Evolutionary conservation across 345 rosid species (phyloP).

Genomic region (Dipteronia dyeriana): DNA sequence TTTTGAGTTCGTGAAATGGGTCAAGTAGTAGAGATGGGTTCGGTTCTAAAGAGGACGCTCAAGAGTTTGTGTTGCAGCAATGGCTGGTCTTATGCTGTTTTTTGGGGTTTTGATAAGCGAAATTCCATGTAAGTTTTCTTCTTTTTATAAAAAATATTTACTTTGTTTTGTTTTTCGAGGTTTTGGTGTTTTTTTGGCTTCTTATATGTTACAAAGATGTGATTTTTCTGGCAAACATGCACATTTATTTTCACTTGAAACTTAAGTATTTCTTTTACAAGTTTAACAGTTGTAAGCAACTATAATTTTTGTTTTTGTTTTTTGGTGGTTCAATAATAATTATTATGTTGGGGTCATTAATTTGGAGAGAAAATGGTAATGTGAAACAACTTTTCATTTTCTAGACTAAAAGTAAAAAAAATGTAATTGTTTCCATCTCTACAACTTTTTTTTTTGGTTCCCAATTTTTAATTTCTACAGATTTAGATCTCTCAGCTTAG

Average conservation of each 20-base stretch:
- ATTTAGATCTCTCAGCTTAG: slow-evolving; percentile 13
- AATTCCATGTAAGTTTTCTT: slow-evolving; percentile 61
- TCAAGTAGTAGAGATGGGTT: slow-evolving; percentile 43
- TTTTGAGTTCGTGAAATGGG: slow-evolving; percentile 24
- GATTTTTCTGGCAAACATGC: slow-evolving; percentile 16
- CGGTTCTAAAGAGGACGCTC: slow-evolving; percentile 50
- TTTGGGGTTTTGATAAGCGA: slow-evolving; percentile 72
- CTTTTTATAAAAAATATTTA: background rate
- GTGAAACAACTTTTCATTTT: background rate
- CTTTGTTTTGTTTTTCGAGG: background rate
- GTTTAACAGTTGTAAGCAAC: slow-evolving; percentile 6
- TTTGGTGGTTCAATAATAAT: background rate
- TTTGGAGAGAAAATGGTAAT: background rate
- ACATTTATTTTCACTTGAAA: slow-evolving; percentile 5
- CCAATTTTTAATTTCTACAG: background rate
- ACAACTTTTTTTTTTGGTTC: background rate
- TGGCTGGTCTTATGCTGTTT: slow-evolving; percentile 88
- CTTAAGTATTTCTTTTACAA: background rate
- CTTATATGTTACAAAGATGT: background rate
- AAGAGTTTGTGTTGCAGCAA: slow-evolving; percentile 64
- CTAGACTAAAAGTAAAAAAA: background rate
- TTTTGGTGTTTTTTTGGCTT: slow-evolving; percentile 10
- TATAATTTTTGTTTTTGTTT: background rate
- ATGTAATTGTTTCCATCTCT: background rate
- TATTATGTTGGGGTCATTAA: background rate